Conservation (phyloP, 1,284 basidiomycete species). For the Fomitopsis schrenkii region DNA sequence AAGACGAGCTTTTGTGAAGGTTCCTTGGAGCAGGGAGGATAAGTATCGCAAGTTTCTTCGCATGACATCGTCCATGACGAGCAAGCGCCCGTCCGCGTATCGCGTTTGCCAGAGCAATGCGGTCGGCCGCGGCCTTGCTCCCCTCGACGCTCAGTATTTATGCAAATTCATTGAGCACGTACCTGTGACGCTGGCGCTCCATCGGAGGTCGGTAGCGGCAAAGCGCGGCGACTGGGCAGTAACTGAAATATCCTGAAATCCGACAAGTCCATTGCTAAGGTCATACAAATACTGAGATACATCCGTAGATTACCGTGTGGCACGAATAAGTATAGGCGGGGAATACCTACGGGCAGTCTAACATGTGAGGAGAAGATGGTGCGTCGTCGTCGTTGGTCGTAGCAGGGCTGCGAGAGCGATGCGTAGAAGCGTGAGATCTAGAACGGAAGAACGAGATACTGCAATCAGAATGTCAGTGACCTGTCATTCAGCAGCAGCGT, state of each 20-base stretch:
- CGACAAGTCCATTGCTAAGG: not conserved
- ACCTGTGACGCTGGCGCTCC: not conserved
- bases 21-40: not conserved
- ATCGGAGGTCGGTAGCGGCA: not conserved
- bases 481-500: not conserved
- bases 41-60: not conserved
- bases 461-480: not conserved
- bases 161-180: not conserved
- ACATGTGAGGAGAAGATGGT: not conserved
- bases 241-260: not conserved
- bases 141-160: not conserved
- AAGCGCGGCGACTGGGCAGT: not conserved
- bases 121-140: too few species aligned
- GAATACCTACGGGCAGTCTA: not conserved
- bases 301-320: slow-evolving; percentile 1
- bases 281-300: slow-evolving; percentile 3
- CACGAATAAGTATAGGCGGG: not conserved
- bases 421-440: not conserved
- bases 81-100: not conserved
- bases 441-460: not conserved
- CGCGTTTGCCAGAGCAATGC: too few species aligned
- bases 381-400: not conserved
- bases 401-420: not conserved
- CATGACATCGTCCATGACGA: not conserved
- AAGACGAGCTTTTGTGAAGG: not conserved